Conservation (phyloP, 2,329 filamentous ascomycete species). For the Arachnomyces sp. region DNA sequence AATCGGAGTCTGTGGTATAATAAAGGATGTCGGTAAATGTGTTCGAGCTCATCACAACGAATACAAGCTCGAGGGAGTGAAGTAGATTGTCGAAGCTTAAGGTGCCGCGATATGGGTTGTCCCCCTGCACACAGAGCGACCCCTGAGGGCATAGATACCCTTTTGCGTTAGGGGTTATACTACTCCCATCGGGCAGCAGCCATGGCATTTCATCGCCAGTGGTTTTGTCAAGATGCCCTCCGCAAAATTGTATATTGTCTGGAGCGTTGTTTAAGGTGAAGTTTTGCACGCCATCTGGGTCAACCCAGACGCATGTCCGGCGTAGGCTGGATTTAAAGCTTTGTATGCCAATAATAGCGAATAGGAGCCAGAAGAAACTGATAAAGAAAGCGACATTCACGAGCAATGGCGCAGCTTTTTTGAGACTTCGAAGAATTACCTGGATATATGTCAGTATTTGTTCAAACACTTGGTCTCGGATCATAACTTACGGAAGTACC, state of each 20-base stretch:
- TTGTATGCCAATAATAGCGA: slow-evolving; percentile 93
- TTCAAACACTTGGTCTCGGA: background rate
- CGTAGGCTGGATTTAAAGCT: slow-evolving; percentile 82
- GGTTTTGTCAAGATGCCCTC: slow-evolving; percentile 61
- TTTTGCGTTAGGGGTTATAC: slow-evolving; percentile 52
- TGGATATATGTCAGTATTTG: slow-evolving; percentile 27
- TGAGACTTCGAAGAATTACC: slow-evolving; percentile 90
- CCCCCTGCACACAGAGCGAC: slow-evolving; percentile 71
- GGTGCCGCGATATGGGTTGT: slow-evolving; percentile 73
- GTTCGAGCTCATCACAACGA: slow-evolving; percentile 97
- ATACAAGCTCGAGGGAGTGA: slow-evolving; percentile 86
- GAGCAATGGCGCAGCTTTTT: slow-evolving; percentile 85
- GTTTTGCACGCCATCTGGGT: slow-evolving; percentile 42
- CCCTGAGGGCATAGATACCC: slow-evolving; percentile 80
- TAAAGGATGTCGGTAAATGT: slow-evolving; percentile 95
- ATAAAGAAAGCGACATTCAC: slow-evolving; percentile 91
- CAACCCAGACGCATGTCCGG: slow-evolving; percentile 70
- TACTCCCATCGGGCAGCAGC: slow-evolving; percentile 49
- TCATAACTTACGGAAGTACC: slow-evolving; percentile 67
- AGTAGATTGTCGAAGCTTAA: slow-evolving; percentile 93
- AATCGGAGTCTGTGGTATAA: slow-evolving; percentile 84
- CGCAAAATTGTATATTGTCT: slow-evolving; percentile 69
- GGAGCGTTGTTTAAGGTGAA: slow-evolving; percentile 42
- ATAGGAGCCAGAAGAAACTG: slow-evolving; percentile 94
- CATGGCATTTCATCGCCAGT: slow-evolving; percentile 58